These are phyloP conservation scores for Thyridium curvatum DNA, from an alignment of 2,329 filamentous ascomycete species.

Conservation along the genomic window DNA sequence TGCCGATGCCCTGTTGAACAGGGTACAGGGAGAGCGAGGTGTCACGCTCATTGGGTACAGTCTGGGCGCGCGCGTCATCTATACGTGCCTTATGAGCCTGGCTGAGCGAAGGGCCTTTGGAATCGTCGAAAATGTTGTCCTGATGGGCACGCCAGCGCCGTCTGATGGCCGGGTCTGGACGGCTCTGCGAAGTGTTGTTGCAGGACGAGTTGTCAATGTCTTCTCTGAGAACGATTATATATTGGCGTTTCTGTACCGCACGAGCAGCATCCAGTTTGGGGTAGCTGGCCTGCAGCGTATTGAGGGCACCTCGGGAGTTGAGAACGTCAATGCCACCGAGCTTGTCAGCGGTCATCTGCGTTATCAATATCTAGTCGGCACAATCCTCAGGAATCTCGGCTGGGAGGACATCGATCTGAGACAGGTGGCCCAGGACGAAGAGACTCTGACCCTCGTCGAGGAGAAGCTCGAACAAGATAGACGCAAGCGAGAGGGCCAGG, in stretches of 20 bases:
- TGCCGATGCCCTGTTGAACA: conserved; percentile 76
- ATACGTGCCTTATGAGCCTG: conserved; percentile 71
- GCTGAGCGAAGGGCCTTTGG: conserved; percentile 81
- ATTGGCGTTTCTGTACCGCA: conserved; percentile 81
- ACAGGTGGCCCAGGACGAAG: conserved; percentile 24
- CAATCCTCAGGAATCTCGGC: conserved; percentile 59
- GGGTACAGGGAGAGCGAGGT: conserved; percentile 74
- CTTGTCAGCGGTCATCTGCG: conserved; percentile 63
- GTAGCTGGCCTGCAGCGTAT: conserved; percentile 78
- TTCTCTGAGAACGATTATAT: conserved; percentile 85
- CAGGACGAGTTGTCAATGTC: conserved; percentile 82
- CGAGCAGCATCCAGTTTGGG: conserved; percentile 73
- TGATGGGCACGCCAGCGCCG: conserved; percentile 79
- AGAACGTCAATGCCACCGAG: conserved; percentile 62
- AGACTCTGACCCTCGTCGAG: conserved; percentile 20
- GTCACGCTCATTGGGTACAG: conserved; percentile 79
- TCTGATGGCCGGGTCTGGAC: conserved; percentile 69
- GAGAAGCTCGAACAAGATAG: conserved; percentile 15
- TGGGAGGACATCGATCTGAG: conserved; percentile 58
- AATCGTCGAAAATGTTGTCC: conserved; percentile 74
- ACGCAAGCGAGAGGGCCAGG: conserved; percentile 13
- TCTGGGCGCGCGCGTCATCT: conserved; percentile 77
- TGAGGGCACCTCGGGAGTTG: conserved; percentile 56
- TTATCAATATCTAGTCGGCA: conserved; percentile 62
- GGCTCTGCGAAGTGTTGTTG: conserved; percentile 69